Percentiles rank a stretch among this genome's conserved stretches.
Evolutionary conservation across 2,329 filamentous ascomycete genomes (phyloP).

Genomic region (Penicillium expansum): DNA sequence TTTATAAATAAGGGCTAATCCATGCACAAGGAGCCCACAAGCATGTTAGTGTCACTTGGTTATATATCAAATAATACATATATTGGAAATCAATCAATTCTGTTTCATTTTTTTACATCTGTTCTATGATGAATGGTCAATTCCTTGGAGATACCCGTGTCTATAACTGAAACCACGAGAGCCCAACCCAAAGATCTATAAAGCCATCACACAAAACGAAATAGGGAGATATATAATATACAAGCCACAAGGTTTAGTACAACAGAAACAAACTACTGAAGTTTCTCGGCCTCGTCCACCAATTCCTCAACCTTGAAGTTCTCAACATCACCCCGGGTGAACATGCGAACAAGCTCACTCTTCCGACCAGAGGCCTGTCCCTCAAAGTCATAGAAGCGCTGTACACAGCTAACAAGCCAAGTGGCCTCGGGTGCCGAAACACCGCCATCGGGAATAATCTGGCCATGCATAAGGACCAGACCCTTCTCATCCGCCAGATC

Average conservation of each 20-base stretch:
- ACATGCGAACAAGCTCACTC: constrained; percentile 73
- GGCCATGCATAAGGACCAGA: constrained; percentile 81
- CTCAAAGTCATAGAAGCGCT: constrained; percentile 76
- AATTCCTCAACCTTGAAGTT: constrained; percentile 80
- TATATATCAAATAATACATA: background rate
- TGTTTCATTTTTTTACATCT: background rate
- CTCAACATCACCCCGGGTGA: constrained; percentile 68
- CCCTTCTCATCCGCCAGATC: constrained; percentile 73
- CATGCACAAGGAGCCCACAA: too few relatives aligned
- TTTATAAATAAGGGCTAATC: too few relatives aligned
- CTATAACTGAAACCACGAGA: background rate
- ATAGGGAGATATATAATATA: constrained; percentile 4
- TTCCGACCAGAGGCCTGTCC: constrained; percentile 60
- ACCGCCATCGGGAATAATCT: constrained; percentile 71
- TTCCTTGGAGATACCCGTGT: background rate
- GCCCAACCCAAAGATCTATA: background rate
- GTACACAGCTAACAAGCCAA: constrained; percentile 88
- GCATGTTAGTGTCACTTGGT: background rate
- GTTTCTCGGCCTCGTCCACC: constrained; percentile 79
- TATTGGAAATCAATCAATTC: background rate
- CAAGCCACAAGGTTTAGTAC: background rate
- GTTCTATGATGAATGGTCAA: background rate
- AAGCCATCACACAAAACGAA: background rate
- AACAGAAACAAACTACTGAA: constrained; percentile 30
- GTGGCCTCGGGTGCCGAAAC: constrained; percentile 77